Evolutionary conservation across 805 yeast genomes (phyloP), one percentile per base, ranked within the genome.

Genomic region (Isabelozyma pseudorhagii): DNA sequence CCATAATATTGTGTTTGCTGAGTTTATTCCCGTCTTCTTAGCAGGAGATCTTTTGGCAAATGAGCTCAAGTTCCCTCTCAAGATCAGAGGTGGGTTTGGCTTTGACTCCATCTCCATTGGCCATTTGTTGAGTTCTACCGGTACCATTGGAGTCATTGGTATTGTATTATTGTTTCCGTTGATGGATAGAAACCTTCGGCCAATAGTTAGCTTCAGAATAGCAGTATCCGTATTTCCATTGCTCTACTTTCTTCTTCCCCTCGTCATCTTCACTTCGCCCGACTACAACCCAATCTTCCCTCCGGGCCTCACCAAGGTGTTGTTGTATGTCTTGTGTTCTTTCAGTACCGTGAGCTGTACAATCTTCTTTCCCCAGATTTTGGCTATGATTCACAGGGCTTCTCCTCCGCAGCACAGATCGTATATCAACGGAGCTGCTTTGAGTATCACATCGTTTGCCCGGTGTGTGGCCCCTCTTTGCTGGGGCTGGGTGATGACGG

Each of bases 331-430:
- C 14, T 9, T 39, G 25, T 17, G 10, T 9, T 39, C 41, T 15
- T 39, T 39, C 15, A 39, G 41, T 3, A 14, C 25, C 9, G 25
- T 39, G 11, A 11, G 41, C 14, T 15, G 41, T 15, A 17, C 41
- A 9, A 39, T 39, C 14, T 39, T 27, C 9, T 78, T 74, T 51
- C 86, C 89, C 5, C 80, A 78, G 50, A 66, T 81, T 27, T 61
- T 80, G 53, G 66, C 82, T 18, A 67, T 84, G 48, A 72, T 82
- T 38, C 86, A 81, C 61, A 69, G 83, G 44, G 76, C 80, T 8
- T 74, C 85, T 1, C 76, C 77, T 11, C 72, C 81, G 17, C 69
- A 76, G 53, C 78, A 82, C 53, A 71, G 85, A 44, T 85, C 85
- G 1, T 74, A 80, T 55, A 74, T 84, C 49, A 84, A 84, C 59